phyloP scores from a whole-genome alignment of 2,329 filamentous ascomycete genomes.

The Podosphaera xanthii region DNA sequence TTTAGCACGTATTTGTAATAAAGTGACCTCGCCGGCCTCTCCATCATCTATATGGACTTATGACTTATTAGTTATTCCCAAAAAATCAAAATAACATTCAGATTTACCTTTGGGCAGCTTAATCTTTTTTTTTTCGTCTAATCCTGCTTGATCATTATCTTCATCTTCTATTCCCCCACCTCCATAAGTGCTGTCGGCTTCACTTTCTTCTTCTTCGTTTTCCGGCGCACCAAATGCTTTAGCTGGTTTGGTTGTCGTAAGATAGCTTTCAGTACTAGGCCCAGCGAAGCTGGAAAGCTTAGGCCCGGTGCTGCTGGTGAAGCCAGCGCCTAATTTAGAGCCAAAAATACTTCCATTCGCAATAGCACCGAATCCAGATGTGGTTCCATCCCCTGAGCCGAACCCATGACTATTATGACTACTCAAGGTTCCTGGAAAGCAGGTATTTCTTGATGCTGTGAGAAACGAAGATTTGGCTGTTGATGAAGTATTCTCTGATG shows the following conservation, averaged over 20 bases:
- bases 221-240: conserved; percentile 61
- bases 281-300: conserved; percentile 49
- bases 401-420: conserved; percentile 16
- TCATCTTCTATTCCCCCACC: conserved; percentile 22
- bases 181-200: conserved; percentile 20
- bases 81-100: not conserved
- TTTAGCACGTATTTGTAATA: conserved; percentile 58
- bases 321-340: conserved; percentile 20
- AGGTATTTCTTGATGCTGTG: not conserved
- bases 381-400: conserved; percentile 15
- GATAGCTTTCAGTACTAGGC: conserved; percentile 25
- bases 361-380: conserved; percentile 16
- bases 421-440: conserved; percentile 19
- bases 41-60: conserved; percentile 52
- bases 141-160: conserved; percentile 26
- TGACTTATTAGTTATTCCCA: not conserved
- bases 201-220: conserved; percentile 33
- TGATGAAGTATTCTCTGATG: not conserved
- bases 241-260: conserved; percentile 32
- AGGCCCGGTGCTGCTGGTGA: conserved; percentile 18
- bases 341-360: conserved; percentile 20
- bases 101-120: conserved; percentile 47
- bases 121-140: conserved; percentile 38
- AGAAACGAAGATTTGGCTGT: not conserved
- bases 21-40: conserved; percentile 58